These are phyloP conservation scores for Triticum urartu DNA, from an alignment of 176 grass and related monocot species.

Conservation along the genomic window DNA sequence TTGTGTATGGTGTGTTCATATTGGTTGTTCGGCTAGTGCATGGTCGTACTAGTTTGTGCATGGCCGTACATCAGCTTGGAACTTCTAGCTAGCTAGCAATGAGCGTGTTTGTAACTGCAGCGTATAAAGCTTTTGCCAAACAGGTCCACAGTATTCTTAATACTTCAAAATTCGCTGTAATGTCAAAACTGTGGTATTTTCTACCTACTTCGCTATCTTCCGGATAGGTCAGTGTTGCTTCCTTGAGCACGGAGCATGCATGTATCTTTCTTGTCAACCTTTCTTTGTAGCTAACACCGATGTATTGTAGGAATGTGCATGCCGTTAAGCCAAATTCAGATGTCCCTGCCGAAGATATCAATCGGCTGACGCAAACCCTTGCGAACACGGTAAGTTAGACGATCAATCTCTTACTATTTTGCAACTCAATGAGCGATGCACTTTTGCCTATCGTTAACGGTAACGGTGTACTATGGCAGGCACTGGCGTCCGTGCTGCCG, in stretches of 20 bases:
- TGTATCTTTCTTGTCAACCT: background rate
- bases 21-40: too few species aligned
- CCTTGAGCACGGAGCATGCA: background rate
- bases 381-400: background rate
- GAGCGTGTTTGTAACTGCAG: too few species aligned
- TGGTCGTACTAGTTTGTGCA: too few species aligned
- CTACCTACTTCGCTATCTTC: too few species aligned
- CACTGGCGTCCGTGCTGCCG: background rate
- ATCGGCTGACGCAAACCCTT: background rate
- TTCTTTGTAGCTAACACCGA: background rate
- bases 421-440: background rate
- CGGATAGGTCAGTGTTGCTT: background rate
- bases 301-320: background rate
- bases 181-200: too few species aligned
- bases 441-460: background rate
- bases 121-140: too few species aligned
- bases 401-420: background rate
- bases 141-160: too few species aligned
- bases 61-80: too few species aligned
- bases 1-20: too few species aligned
- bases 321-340: background rate
- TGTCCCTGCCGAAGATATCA: background rate
- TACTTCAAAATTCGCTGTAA: too few species aligned
- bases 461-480: background rate
- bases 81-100: too few species aligned